Evolutionary conservation across 441 rosid species (phyloP).

Genomic region (Croton setiger): DNA sequence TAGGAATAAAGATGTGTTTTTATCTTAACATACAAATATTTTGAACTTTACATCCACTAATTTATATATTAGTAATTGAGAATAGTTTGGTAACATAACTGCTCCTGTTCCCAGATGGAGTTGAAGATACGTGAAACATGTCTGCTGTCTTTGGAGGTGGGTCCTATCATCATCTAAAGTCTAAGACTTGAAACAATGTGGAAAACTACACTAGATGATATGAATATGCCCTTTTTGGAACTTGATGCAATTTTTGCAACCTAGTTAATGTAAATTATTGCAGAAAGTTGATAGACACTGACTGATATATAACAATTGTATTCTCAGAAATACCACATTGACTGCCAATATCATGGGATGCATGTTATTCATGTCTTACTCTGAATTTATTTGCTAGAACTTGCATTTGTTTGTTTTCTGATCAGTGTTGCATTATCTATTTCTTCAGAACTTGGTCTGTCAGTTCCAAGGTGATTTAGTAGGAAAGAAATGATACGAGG

Average conservation of each 20-base stretch:
- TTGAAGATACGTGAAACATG: slow-evolving; percentile 88
- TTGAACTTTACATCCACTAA: slow-evolving; percentile 20
- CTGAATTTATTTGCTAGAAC: neutral
- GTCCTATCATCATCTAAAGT: slow-evolving; percentile 40
- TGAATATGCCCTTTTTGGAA: neutral
- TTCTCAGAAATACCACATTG: neutral
- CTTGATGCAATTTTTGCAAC: neutral
- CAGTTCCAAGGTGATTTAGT: slow-evolving; percentile 80
- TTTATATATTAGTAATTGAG: slow-evolving; percentile 25
- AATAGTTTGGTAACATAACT: slow-evolving; percentile 48
- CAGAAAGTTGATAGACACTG: neutral
- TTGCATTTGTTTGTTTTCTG: slow-evolving; percentile 12
- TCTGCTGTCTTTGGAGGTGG: slow-evolving; percentile 74
- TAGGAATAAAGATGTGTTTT: neutral
- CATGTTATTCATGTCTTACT: slow-evolving; percentile 3
- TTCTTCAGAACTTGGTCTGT: slow-evolving; percentile 65
- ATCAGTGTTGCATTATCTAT: slow-evolving; percentile 24
- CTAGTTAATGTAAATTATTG: neutral
- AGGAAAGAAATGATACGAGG: slow-evolving; percentile 25
- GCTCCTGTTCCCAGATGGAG: slow-evolving; percentile 95
- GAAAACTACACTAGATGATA: slow-evolving; percentile 17
- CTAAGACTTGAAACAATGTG: slow-evolving; percentile 21
- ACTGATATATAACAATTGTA: neutral
- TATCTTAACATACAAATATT: neutral
- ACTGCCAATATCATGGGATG: slow-evolving; percentile 2